A percentile compares a stretch with the other conserved stretches of the same genome.
Conservation (phyloP, 2,329 filamentous ascomycete genomes). For the Aspergillus sp. region DNA sequence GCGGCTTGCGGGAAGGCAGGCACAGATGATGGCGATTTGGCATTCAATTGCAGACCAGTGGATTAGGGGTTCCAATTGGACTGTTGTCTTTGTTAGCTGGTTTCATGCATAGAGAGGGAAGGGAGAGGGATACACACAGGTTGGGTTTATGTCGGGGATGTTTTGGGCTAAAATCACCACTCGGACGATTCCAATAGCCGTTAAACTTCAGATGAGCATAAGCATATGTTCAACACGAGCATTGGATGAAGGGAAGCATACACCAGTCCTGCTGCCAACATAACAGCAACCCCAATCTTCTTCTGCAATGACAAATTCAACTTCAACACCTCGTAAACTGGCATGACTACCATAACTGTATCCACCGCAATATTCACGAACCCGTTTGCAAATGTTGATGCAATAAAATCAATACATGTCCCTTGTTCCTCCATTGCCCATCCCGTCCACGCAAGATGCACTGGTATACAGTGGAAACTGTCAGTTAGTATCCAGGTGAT, state of each 20-base stretch:
- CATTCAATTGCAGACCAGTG: slow-evolving; percentile 23
- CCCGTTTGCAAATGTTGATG: slow-evolving; percentile 10
- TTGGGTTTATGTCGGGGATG: slow-evolving; percentile 13
- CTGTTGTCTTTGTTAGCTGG: background rate
- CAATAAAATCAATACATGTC: slow-evolving; percentile 14
- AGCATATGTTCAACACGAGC: background rate
- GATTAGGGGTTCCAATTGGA: background rate
- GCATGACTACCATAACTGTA: slow-evolving; percentile 14
- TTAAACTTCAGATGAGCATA: background rate
- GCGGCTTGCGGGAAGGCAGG: slow-evolving; percentile 19
- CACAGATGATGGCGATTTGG: slow-evolving; percentile 21
- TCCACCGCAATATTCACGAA: slow-evolving; percentile 17
- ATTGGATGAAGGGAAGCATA: slow-evolving; percentile 1
- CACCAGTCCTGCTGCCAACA: slow-evolving; percentile 16
- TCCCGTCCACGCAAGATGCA: slow-evolving; percentile 14
- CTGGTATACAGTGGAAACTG: slow-evolving; percentile 12
- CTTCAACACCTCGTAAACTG: slow-evolving; percentile 16
- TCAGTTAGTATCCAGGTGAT: slow-evolving; percentile 14
- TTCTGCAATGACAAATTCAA: slow-evolving; percentile 11
- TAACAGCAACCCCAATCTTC: slow-evolving; percentile 12
- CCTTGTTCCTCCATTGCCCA: slow-evolving; percentile 12
- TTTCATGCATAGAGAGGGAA: background rate
- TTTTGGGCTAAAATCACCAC: slow-evolving; percentile 21
- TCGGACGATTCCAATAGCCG: slow-evolving; percentile 6
- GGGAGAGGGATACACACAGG: slow-evolving; percentile 2